Percentiles rank a stretch among this genome's conserved stretches.
phyloP scores from a whole-genome alignment of 495 filamentous ascomycete genomes.

The Chaetomium fimeti region DNA sequence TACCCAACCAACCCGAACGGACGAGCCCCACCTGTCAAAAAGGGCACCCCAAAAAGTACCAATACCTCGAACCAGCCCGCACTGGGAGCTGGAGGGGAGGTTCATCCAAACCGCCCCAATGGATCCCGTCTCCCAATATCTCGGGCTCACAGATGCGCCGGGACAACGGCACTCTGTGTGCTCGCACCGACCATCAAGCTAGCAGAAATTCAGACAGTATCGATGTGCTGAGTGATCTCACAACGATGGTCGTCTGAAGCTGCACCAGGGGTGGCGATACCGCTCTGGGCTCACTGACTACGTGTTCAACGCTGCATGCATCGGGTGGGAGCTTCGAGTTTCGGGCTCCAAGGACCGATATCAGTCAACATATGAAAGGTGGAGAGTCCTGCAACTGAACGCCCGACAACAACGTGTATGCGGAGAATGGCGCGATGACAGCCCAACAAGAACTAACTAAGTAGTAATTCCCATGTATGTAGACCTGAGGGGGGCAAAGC shows the following conservation, averaged over 20 bases:
- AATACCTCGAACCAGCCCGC: constrained; percentile 29
- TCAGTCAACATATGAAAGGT: too few species aligned
- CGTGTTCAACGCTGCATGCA: too few species aligned
- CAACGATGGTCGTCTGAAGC: too few species aligned
- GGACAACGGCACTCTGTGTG: background rate
- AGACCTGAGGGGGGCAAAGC: too few species aligned
- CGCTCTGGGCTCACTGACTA: too few species aligned
- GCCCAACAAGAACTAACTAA: too few species aligned
- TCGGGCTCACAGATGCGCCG: constrained; percentile 11
- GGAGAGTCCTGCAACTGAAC: background rate
- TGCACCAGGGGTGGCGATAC: too few species aligned
- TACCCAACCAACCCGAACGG: constrained; percentile 24
- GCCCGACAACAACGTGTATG: background rate
- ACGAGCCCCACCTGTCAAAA: constrained; percentile 31
- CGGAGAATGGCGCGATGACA: too few species aligned
- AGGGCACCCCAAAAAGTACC: constrained; percentile 21
- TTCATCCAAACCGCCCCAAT: constrained; percentile 7
- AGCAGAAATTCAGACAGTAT: background rate
- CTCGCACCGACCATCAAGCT: background rate
- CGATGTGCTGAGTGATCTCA: too few species aligned
- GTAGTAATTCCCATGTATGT: too few species aligned
- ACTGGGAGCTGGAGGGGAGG: background rate
- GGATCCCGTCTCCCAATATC: background rate
- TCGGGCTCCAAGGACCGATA: too few species aligned
- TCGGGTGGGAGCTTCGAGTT: too few species aligned